Percentiles rank a stretch among this genome's conserved stretches.
These are phyloP conservation scores for Cyclanthera cordifolia DNA, from an alignment of 306 rosid species.

Conservation along the genomic window DNA sequence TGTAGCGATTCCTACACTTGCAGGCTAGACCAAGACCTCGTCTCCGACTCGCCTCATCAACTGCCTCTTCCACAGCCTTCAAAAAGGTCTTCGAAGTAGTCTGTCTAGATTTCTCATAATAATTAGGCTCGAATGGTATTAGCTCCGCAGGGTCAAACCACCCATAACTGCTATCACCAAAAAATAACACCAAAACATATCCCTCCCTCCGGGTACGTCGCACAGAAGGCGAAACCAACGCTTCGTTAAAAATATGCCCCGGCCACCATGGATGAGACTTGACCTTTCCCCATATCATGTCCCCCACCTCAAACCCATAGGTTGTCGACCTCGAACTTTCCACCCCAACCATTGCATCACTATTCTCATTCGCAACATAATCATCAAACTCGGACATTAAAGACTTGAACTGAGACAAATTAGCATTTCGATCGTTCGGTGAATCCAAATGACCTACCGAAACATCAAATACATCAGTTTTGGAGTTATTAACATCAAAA, in stretches of 20 bases:
- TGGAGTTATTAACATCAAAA: conserved; percentile 16
- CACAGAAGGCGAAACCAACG: conserved; percentile 57
- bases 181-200: conserved; percentile 73
- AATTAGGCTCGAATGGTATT: conserved; percentile 58
- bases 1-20: conserved; percentile 54
- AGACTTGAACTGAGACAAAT: conserved; percentile 30
- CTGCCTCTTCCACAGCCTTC: conserved; percentile 90
- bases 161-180: conserved; percentile 92
- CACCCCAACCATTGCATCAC: conserved; percentile 21
- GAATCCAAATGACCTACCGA: conserved; percentile 13
- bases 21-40: conserved; percentile 59
- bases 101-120: conserved; percentile 68
- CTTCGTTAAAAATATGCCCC: conserved; percentile 71
- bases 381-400: conserved; percentile 66
- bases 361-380: conserved; percentile 58
- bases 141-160: conserved; percentile 94
- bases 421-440: conserved; percentile 9
- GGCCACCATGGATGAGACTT: conserved; percentile 99
- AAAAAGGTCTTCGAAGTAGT: conserved; percentile 41
- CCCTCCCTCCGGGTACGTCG: conserved; percentile 71
- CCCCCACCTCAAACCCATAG: conserved; percentile 68
- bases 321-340: conserved; percentile 50
- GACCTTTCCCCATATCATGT: conserved; percentile 97
- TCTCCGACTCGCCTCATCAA: conserved; percentile 70
- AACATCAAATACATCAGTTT: conserved; percentile 18